Percentiles rank a stretch among this genome's conserved stretches.
Evolutionary conservation across 176 grass and related monocot species (phyloP).

Genomic region (Secale cereale): DNA sequence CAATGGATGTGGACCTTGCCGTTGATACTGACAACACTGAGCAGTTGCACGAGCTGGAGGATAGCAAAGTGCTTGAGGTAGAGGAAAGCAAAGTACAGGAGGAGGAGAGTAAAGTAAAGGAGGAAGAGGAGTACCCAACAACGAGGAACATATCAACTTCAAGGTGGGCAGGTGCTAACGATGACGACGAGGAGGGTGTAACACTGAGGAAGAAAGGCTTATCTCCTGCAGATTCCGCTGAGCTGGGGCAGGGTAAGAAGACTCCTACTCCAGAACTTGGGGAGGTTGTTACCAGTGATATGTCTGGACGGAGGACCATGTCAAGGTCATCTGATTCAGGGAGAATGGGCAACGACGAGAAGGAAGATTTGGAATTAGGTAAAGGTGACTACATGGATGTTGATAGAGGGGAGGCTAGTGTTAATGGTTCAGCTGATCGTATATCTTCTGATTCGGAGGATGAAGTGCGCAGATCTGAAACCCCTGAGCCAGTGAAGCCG

Average conservation of each 20-base stretch:
- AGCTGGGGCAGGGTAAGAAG: slow-evolving; percentile 42
- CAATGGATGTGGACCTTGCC: slow-evolving; percentile 40
- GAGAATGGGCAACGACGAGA: slow-evolving; percentile 39
- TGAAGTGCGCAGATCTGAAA: slow-evolving; percentile 43
- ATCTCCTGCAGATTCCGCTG: slow-evolving; percentile 23
- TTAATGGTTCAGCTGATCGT: slow-evolving; percentile 21
- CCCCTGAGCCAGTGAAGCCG: slow-evolving; percentile 58
- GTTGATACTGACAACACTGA: slow-evolving; percentile 21
- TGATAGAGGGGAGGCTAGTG: slow-evolving; percentile 46
- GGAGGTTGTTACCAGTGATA: slow-evolving; percentile 71
- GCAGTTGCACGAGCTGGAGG: slow-evolving; percentile 4
- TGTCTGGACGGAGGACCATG: slow-evolving; percentile 48
- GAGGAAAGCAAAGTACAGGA: slow-evolving; percentile 21
- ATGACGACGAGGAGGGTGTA: slow-evolving; percentile 41
- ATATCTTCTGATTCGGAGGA: slow-evolving; percentile 42
- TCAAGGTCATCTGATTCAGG: slow-evolving; percentile 80
- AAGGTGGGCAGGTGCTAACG: slow-evolving; percentile 73
- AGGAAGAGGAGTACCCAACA: slow-evolving; percentile 65
- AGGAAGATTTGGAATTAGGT: slow-evolving; percentile 34
- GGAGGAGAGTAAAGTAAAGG: slow-evolving; percentile 21
- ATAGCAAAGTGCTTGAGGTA: slow-evolving; percentile 37
- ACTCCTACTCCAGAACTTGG: slow-evolving; percentile 74
- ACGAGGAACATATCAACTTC: slow-evolving; percentile 83
- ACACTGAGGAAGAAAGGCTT: slow-evolving; percentile 33
- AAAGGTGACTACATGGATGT: slow-evolving; percentile 70